A percentile compares a stretch with the other conserved stretches of the same genome.
These are phyloP conservation scores for Boechera divaricarpa DNA, from an alignment of 345 rosid species.

Conservation along the genomic window DNA sequence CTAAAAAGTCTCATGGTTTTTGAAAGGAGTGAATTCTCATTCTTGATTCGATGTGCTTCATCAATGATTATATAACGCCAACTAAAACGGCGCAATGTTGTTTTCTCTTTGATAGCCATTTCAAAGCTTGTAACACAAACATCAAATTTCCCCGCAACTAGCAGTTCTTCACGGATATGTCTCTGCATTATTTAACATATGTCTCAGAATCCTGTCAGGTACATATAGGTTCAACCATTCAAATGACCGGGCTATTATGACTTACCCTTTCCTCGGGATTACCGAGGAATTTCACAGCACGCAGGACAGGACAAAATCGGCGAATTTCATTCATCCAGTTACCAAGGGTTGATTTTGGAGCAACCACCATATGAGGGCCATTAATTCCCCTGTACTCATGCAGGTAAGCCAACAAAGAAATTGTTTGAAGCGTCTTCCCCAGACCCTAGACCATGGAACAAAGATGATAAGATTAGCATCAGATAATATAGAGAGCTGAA, in stretches of 20 bases:
- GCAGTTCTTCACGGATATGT: conserved; percentile 80
- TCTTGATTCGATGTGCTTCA: conserved; percentile 97
- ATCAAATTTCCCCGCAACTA: conserved; percentile 93
- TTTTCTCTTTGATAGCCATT: conserved; percentile 95
- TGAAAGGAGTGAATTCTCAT: conserved; percentile 94
- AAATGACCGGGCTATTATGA: conserved; percentile 7
- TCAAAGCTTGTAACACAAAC: conserved; percentile 95
- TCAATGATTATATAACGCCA: conserved; percentile 97
- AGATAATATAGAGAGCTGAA: conserved; percentile 1
- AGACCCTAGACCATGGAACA: conserved; percentile 67
- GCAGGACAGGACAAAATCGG: conserved; percentile 88
- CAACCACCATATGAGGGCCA: conserved; percentile 99
- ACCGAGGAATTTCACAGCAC: conserved; percentile 95
- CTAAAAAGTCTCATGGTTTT: conserved; percentile 91
- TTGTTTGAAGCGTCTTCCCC: conserved; percentile 98
- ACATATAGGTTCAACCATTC: not conserved
- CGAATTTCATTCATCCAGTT: conserved; percentile 99
- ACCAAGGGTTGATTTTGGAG: conserved; percentile 99
- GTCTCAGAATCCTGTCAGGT: conserved; percentile 2
- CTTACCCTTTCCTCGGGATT: conserved; percentile 97
- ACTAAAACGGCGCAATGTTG: conserved; percentile 80
- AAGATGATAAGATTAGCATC: conserved; percentile 15
- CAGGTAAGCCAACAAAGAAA: conserved; percentile 89
- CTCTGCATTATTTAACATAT: conserved; percentile 51
- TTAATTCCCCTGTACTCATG: conserved; percentile 94